phyloP scores from a whole-genome alignment of 768 basidiomycete genomes.

The Boletales sp. region DNA sequence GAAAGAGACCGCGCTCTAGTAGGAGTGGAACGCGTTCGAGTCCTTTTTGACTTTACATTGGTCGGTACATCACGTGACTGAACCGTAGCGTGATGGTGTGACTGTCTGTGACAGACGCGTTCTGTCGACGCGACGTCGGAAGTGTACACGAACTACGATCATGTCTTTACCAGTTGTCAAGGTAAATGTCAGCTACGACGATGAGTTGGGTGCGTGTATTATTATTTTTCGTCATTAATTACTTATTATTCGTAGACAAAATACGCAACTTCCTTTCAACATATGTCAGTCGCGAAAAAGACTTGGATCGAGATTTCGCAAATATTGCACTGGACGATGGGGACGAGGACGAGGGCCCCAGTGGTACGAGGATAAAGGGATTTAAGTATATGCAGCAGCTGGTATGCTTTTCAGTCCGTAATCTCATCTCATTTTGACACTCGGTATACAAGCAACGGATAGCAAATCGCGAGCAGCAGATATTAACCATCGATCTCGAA shows the following conservation, averaged over 20 bases:
- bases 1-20: no score
- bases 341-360: conserved; percentile 35
- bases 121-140: conserved; percentile 7
- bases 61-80: conserved; percentile 10
- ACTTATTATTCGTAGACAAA: conserved; percentile 43
- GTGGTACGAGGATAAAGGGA: conserved; percentile 35
- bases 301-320: conserved; percentile 63
- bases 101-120: conserved; percentile 28
- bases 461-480: conserved; percentile 90
- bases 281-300: conserved; percentile 63
- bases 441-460: conserved; percentile 67
- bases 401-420: conserved; percentile 43
- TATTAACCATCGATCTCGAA: conserved; percentile 84
- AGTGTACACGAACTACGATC: conserved; percentile 11
- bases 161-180: conserved; percentile 68
- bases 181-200: conserved; percentile 62
- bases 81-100: conserved; percentile 11
- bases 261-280: conserved; percentile 70
- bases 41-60: neutral
- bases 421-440: conserved; percentile 19
- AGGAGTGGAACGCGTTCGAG: no score
- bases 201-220: conserved; percentile 57
- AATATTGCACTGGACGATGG: conserved; percentile 62
- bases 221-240: neutral
- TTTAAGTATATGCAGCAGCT: conserved; percentile 83